Evolutionary conservation across 2,329 filamentous ascomycete genomes (phyloP).

Genomic region (Bertia moriformis): DNA sequence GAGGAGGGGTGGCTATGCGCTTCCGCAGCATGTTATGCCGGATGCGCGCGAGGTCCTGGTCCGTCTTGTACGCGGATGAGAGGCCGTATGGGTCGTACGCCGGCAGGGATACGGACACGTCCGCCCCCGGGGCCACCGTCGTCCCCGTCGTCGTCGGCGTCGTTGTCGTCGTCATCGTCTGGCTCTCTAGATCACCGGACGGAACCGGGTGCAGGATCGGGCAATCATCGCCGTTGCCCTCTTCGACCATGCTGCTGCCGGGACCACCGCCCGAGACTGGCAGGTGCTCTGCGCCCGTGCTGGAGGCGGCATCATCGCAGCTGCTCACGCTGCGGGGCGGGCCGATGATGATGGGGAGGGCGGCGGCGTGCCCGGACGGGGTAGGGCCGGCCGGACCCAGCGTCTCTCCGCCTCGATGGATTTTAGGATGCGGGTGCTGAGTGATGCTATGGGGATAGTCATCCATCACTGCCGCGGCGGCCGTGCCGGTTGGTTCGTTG

Average conservation of each 20-base stretch:
- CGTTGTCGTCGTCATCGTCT: too few species aligned
- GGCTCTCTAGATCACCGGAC: constrained; percentile 35
- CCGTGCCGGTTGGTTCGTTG: too few species aligned
- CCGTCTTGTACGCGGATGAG: constrained; percentile 61
- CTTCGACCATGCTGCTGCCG: too few species aligned
- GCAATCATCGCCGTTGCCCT: too few species aligned
- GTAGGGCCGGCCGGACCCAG: constrained; percentile 8
- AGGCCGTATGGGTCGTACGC: constrained; percentile 64
- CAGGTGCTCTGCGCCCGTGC: constrained; percentile 25
- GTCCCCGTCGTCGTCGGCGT: constrained; percentile 8
- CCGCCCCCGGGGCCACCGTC: constrained; percentile 7
- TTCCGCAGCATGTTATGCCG: constrained; percentile 64
- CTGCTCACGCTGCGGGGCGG: too few species aligned
- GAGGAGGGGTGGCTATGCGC: constrained; percentile 30
- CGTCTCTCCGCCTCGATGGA: too few species aligned
- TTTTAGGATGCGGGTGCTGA: constrained; percentile 27
- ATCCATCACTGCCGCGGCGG: too few species aligned
- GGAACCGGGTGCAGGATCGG: constrained; percentile 7
- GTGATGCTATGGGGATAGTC: constrained; percentile 24
- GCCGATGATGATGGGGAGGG: too few species aligned
- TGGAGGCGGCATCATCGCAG: constrained; percentile 8
- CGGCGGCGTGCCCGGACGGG: constrained; percentile 11
- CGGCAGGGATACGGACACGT: too few species aligned
- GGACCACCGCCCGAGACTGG: constrained; percentile 5
- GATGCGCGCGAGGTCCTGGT: constrained; percentile 57